Conservation (phyloP, 352 stramenopile genomes). For the Globisporangium irregulare region DNA sequence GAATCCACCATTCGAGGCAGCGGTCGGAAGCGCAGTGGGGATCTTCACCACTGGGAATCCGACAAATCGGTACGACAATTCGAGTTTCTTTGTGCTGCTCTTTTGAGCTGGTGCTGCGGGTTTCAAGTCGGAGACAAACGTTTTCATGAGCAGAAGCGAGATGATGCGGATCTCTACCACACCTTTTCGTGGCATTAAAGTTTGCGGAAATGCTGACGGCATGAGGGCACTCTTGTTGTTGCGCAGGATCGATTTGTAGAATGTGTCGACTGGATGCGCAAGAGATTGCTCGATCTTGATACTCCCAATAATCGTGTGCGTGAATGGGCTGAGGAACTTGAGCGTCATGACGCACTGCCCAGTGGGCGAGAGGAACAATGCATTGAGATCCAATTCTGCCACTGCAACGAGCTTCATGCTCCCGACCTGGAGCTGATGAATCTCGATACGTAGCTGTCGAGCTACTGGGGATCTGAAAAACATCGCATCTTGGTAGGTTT, state of each 20-base stretch:
- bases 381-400: constrained; percentile 5
- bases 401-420: constrained; percentile 16
- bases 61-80: constrained; percentile 20
- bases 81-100: background rate
- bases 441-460: constrained; percentile 20
- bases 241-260: constrained; percentile 18
- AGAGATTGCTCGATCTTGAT: constrained; percentile 11
- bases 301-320: constrained; percentile 9
- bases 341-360: constrained; percentile 8
- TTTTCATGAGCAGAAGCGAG: constrained; percentile 19
- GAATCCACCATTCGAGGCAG: constrained; percentile 10
- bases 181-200: background rate
- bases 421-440: constrained; percentile 19
- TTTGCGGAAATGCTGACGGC: background rate
- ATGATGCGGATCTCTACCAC: constrained; percentile 13
- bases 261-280: constrained; percentile 14
- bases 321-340: constrained; percentile 21
- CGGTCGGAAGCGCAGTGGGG: background rate
- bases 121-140: constrained; percentile 12
- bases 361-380: constrained; percentile 24
- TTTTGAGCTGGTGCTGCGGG: background rate
- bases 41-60: constrained; percentile 14
- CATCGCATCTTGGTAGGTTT: constrained; percentile 20
- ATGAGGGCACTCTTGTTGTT: background rate
- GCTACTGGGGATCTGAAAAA: constrained; percentile 25